A percentile compares a stretch with the other conserved stretches of the same genome.
These are phyloP conservation scores for Sanghuangporus weigelae DNA, from an alignment of 1,284 basidiomycete genomes.

Conservation along the genomic window DNA sequence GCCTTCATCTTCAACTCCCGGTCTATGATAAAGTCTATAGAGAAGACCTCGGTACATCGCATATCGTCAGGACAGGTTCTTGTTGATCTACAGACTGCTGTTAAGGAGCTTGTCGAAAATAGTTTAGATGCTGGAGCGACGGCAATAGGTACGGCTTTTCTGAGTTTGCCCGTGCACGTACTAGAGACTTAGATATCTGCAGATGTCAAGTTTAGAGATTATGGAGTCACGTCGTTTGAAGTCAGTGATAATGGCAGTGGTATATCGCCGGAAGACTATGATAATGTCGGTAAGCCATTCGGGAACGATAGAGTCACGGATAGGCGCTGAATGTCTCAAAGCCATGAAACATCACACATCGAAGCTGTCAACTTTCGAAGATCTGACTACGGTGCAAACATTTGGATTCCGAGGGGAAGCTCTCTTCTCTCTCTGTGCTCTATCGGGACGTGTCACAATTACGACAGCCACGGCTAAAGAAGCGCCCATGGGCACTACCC, in stretches of 20 bases:
- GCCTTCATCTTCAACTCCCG: not conserved
- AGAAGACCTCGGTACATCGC: constrained; percentile 70
- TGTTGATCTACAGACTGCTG: constrained; percentile 86
- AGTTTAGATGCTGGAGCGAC: constrained; percentile 91
- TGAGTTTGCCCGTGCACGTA: not conserved
- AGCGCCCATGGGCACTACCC: constrained; percentile 72
- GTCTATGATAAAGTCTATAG: constrained; percentile 57
- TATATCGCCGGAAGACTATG: constrained; percentile 74
- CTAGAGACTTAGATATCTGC: not conserved
- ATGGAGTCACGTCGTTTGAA: constrained; percentile 84
- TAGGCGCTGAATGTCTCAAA: constrained; percentile 25
- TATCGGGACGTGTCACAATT: constrained; percentile 68
- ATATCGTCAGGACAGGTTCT: constrained; percentile 96
- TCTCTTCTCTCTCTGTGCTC: constrained; percentile 85
- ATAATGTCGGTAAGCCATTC: constrained; percentile 62
- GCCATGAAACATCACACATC: constrained; percentile 94
- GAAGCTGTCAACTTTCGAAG: constrained; percentile 76
- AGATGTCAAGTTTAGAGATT: constrained; percentile 91
- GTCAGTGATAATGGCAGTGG: constrained; percentile 93
- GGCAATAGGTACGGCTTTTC: constrained; percentile 61
- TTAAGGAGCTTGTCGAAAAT: constrained; percentile 98
- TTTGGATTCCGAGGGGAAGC: constrained; percentile 99
- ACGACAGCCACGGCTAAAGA: constrained; percentile 69
- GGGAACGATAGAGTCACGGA: not conserved
- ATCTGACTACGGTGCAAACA: constrained; percentile 72